Base-by-base conservation (phyloP, 225 moss, liverwort and hornwort genomes). In the Anthoceros angustus region DNA sequence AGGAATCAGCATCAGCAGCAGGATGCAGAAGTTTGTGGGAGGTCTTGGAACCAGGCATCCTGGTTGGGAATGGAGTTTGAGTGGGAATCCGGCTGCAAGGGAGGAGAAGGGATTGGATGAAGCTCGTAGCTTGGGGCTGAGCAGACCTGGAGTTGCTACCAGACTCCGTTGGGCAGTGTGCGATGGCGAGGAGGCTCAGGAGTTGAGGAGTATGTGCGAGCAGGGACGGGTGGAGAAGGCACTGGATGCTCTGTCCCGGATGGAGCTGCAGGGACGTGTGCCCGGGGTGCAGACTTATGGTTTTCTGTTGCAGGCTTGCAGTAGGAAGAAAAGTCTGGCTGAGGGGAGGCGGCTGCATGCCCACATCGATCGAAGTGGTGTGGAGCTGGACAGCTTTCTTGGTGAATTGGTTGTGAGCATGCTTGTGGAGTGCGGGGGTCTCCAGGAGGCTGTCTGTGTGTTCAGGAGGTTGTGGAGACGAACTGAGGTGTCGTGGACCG, bases 371-470 rank as follows among this genome's bases (percentile, higher is more conserved):
- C 18, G 55, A 55, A 55, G 23, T 12, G 14, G n/a, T 18, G n/a
- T 55, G 14, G 55, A 55, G n/a, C 55, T 55, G 55, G 23, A 55
- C 55, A 55, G 55, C 55, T 18, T 55, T 55, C 18, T 55, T 55
- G 55, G 55, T 12, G 55, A 55, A 55, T 18, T 55, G 55, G n/a
- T 55, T 15, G 55, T 55, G 8, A 55, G 16, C 14, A 20, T 20
- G 55, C 14, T 55, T 55, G 16, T 55, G 8, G 10, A 55, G 14
- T 55, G 55, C 23, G n/a, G 55, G 4, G 14, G 8, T 55, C 18
- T 20, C 8, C n/a, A 7, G 14, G 8, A 55, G 55, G 55, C 55
- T 55, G n/a, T 55, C n/a, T 4, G 18, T 4, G 6, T 55, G 55
- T 55, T 55, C n/a, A 55, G 23, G 5, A 55, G 55, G 8, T 20